These are phyloP conservation scores for Decorospora gaudefroyi DNA, from an alignment of 2,329 filamentous ascomycete genomes.

Conservation along the genomic window DNA sequence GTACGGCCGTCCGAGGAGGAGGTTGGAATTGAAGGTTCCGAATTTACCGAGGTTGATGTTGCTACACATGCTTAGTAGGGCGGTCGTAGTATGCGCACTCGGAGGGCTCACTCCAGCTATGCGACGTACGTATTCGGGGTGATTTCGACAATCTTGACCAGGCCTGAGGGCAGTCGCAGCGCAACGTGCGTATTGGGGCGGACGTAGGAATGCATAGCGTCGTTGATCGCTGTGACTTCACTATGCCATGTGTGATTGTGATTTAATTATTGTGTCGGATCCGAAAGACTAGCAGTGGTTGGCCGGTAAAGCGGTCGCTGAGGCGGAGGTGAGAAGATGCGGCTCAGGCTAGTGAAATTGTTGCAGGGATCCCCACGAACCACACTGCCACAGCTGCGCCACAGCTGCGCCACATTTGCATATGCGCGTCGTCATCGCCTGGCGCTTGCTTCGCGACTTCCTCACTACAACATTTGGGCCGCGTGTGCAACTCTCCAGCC, in stretches of 20 bases:
- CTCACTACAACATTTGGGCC: constrained; percentile 3
- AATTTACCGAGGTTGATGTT: constrained; percentile 91
- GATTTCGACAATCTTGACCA: constrained; percentile 62
- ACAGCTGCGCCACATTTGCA: constrained; percentile 5
- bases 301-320: neutral
- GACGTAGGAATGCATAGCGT: constrained; percentile 53
- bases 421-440: constrained; percentile 18
- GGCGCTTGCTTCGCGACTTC: constrained; percentile 13
- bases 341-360: constrained; percentile 12
- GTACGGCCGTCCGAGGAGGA: constrained; percentile 88
- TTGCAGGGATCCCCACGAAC: constrained; percentile 4
- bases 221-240: constrained; percentile 8
- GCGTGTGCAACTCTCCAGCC: constrained; percentile 12
- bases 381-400: constrained; percentile 6
- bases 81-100: constrained; percentile 1
- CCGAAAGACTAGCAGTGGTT: no score
- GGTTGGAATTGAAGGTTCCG: constrained; percentile 84
- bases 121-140: constrained; percentile 66
- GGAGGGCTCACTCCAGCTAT: constrained; percentile 42
- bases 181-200: constrained; percentile 58
- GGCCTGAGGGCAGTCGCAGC: constrained; percentile 62
- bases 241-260: constrained; percentile 17
- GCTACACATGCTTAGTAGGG: constrained; percentile 54
- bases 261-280: neutral
- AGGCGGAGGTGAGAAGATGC: constrained; percentile 6